phyloP scores from a whole-genome alignment of 257 asterid genomes.

The Solanum bukasovii region DNA sequence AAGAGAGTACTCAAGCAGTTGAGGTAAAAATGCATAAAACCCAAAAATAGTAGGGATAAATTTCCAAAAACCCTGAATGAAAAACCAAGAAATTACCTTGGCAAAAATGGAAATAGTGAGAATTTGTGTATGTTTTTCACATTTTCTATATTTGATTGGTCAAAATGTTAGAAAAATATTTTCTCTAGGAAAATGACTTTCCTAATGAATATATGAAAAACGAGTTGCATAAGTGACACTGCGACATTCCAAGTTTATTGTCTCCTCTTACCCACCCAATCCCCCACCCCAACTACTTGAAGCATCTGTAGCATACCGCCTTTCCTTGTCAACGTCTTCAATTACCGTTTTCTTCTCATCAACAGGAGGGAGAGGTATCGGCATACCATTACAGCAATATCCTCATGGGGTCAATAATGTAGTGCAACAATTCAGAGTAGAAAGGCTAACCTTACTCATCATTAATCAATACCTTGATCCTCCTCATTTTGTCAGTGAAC shows the following conservation, averaged over 20 bases:
- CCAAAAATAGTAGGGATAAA: too few species aligned
- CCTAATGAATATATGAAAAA: background rate
- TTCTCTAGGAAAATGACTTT: background rate
- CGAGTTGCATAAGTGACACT: background rate
- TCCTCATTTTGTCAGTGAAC: conserved; percentile 92
- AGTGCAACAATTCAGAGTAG: background rate
- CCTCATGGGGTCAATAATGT: background rate
- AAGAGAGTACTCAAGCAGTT: too few species aligned
- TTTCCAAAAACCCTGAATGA: too few species aligned
- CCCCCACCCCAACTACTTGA: conserved; percentile 32
- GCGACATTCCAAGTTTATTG: too few species aligned
- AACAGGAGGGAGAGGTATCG: conserved; percentile 94
- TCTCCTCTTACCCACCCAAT: too few species aligned
- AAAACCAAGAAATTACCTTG: background rate
- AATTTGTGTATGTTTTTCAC: background rate
- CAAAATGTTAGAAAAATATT: background rate
- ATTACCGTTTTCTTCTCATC: conserved; percentile 94
- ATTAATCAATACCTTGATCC: conserved; percentile 66
- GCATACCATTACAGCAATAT: conserved; percentile 6
- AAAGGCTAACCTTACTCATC: background rate
- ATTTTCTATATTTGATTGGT: background rate
- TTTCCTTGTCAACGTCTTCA: conserved; percentile 95
- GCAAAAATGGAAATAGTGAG: background rate
- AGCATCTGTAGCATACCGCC: conserved; percentile 93
- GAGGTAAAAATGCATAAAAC: too few species aligned